A percentile compares a stretch with the other conserved stretches of the same genome.
Evolutionary conservation across 176 grass and related monocot genomes (phyloP).

Genomic region (Poa annua): DNA sequence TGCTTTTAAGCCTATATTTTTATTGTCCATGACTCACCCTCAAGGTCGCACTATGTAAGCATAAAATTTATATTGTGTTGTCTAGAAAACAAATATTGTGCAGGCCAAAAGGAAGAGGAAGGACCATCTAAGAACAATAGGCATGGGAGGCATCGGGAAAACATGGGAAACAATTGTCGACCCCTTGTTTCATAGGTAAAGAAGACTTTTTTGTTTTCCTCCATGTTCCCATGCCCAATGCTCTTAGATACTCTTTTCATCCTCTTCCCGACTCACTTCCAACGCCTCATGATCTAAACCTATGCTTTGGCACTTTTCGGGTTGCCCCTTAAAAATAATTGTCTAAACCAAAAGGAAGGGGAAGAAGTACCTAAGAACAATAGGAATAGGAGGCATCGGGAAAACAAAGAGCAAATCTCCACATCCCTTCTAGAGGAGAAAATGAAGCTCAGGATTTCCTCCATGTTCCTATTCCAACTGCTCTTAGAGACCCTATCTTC

Average conservation of each 20-base stretch:
- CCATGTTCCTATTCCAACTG: not conserved
- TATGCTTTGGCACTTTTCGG: not conserved
- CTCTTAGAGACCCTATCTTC: not conserved
- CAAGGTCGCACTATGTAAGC: not conserved
- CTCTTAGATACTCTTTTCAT: not conserved
- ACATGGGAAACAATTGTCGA: not conserved
- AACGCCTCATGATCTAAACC: not conserved
- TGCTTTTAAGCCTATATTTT: not conserved
- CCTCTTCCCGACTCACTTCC: not conserved
- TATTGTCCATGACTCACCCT: not conserved
- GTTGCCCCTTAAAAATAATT: not conserved
- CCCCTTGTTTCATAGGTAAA: not conserved
- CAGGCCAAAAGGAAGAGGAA: conserved; percentile 17
- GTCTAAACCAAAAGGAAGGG: not conserved
- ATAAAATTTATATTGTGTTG: not conserved
- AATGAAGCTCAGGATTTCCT: not conserved
- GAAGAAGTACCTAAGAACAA: not conserved
- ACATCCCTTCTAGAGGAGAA: not conserved
- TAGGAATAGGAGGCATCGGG: not conserved
- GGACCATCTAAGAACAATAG: not conserved
- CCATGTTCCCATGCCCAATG: not conserved
- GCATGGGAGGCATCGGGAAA: conserved; percentile 38
- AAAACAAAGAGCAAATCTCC: not conserved
- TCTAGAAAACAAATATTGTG: not conserved
- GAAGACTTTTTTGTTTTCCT: not conserved